phyloP scores from a whole-genome alignment of 2,329 filamentous ascomycete genomes.

The Epichloe typhina region DNA sequence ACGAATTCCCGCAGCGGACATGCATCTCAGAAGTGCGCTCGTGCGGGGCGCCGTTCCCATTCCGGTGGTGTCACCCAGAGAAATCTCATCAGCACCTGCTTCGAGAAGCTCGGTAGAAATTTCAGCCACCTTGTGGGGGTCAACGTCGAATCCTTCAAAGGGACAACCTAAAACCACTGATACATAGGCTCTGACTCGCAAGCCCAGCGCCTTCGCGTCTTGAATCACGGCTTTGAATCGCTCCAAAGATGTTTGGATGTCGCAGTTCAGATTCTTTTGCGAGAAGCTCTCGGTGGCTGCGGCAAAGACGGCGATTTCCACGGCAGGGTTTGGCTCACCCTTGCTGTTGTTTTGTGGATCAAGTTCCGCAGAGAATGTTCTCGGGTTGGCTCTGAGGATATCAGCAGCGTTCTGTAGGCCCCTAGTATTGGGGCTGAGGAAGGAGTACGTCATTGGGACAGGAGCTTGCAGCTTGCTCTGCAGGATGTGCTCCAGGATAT shows the following conservation, averaged over 20 bases:
- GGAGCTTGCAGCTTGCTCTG: slow-evolving; percentile 39
- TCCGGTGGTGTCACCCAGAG: slow-evolving; percentile 79
- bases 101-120: slow-evolving; percentile 60
- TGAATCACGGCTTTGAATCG: slow-evolving; percentile 59
- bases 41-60: slow-evolving; percentile 73
- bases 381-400: slow-evolving; percentile 38
- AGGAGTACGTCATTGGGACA: slow-evolving; percentile 57
- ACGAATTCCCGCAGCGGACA: slow-evolving; percentile 54
- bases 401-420: slow-evolving; percentile 51
- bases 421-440: slow-evolving; percentile 65
- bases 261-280: slow-evolving; percentile 70
- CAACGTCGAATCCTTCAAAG: slow-evolving; percentile 53
- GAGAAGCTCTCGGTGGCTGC: slow-evolving; percentile 73
- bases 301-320: slow-evolving; percentile 71
- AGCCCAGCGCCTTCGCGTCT: slow-evolving; percentile 47
- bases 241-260: slow-evolving; percentile 58
- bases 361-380: slow-evolving; percentile 37
- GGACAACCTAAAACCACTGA: slow-evolving; percentile 73
- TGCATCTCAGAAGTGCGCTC: slow-evolving; percentile 47
- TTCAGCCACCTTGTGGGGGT: slow-evolving; percentile 50
- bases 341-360: slow-evolving; percentile 24
- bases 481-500: slow-evolving; percentile 59
- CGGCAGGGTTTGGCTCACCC: slow-evolving; percentile 30
- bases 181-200: slow-evolving; percentile 67
- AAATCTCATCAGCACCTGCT: slow-evolving; percentile 84